Evolutionary conservation across 192 early-diverging fungal species (phyloP).

Genomic region (Entomortierella beljakovae): DNA sequence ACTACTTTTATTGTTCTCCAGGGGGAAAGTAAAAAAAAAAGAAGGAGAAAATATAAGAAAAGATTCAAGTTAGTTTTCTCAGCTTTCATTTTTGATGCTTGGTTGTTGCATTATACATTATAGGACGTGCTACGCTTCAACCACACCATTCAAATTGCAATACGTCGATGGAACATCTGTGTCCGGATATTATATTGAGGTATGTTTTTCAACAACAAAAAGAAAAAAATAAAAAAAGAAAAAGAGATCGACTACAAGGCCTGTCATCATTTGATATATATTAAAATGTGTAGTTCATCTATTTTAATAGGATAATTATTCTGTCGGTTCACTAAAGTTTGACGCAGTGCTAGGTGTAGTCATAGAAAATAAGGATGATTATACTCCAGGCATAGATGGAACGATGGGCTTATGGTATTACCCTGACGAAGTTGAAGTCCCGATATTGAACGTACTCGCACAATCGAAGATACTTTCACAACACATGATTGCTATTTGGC

Average conservation of each 20-base stretch:
- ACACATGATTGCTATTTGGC: slow-evolving; percentile 25
- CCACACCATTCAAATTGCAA: background rate
- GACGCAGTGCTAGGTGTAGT: slow-evolving; percentile 14
- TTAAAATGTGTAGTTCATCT: background rate
- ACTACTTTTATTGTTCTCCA: background rate
- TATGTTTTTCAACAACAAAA: background rate
- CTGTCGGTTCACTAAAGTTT: slow-evolving; percentile 17
- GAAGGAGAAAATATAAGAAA: too few relatives aligned
- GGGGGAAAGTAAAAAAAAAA: background rate
- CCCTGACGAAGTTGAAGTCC: background rate
- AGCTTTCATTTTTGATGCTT: background rate
- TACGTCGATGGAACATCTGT: slow-evolving; percentile 21
- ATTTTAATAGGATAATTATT: slow-evolving; percentile 25
- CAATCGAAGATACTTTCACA: slow-evolving; percentile 15
- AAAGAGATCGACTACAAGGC: too few relatives aligned
- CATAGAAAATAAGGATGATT: background rate
- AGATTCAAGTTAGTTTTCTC: too few relatives aligned
- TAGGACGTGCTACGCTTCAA: slow-evolving; percentile 12
- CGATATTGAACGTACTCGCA: slow-evolving; percentile 34
- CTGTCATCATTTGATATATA: background rate
- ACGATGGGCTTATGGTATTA: slow-evolving; percentile 46
- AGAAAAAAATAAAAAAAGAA: background rate
- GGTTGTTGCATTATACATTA: background rate
- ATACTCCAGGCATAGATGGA: slow-evolving; percentile 21
- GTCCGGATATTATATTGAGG: slow-evolving; percentile 7